Evolutionary conservation across 768 basidiomycete genomes (phyloP).

Genomic region (Lactarius evosmus): DNA sequence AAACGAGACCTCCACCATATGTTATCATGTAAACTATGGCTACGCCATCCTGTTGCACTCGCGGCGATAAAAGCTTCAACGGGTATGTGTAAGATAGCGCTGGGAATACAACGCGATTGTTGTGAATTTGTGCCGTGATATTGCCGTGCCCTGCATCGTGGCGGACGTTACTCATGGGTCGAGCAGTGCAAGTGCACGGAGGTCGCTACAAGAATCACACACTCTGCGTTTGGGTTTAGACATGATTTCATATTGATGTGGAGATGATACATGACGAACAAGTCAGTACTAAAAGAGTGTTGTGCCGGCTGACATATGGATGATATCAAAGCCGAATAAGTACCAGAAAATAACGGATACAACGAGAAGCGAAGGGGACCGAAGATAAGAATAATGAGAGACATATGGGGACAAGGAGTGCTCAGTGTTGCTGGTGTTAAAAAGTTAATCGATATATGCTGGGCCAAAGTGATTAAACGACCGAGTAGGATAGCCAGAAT

Average conservation of each 20-base stretch:
- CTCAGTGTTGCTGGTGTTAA: neutral
- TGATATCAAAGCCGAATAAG: constrained; percentile 15
- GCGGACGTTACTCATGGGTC: constrained; percentile 12
- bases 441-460: constrained; percentile 14
- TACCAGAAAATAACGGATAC: constrained; percentile 9
- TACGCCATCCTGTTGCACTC: constrained; percentile 45
- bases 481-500: constrained; percentile 18
- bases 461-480: constrained; percentile 18
- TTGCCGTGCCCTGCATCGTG: constrained; percentile 50
- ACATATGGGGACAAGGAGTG: constrained; percentile 2
- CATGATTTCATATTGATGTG: constrained; percentile 18
- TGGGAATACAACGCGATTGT: constrained; percentile 58
- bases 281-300: constrained; percentile 25
- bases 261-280: constrained; percentile 16
- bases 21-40: constrained; percentile 75
- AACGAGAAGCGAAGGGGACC: constrained; percentile 5
- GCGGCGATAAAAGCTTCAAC: constrained; percentile 81
- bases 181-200: neutral
- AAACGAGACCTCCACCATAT: constrained; percentile 91
- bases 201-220: neutral
- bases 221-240: neutral
- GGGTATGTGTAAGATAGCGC: constrained; percentile 81
- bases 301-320: constrained; percentile 6
- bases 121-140: constrained; percentile 52
- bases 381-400: constrained; percentile 2